Evolutionary conservation across 2,329 filamentous ascomycete species (phyloP), one percentile per base, ranked within the genome.

Genomic region (Fusarium subtropicale): DNA sequence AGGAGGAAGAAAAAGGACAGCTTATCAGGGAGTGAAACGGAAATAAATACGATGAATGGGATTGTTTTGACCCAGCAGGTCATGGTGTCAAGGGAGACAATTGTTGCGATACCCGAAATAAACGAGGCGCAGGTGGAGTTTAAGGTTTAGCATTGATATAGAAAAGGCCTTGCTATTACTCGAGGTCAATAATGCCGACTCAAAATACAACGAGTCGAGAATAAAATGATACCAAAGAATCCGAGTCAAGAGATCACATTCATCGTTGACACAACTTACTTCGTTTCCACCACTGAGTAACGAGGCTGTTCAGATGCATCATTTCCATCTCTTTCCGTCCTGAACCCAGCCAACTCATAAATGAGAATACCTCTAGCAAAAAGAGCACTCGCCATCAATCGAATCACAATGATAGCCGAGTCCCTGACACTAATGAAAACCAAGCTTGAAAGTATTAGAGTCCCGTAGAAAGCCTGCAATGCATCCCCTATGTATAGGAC

Each of bases 391-490:
- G 48, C 68, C 24, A 58, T 38, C 10, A 71, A 15, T 12, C 68
- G 38, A 8, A 68, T 34, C 7, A 71, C 56, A 2, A 71, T 52
- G 6, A 68, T 31, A 2, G 60, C 50, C 18, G 67, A 64, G 42
- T 71, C 67, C 2, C 64, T 55, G 0, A 65, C 68, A 10, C 68
- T 71, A 4, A 71, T 48, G 11, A 71, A 71, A 3, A 71, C 56
- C 33, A 71, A 44, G 15, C 67, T 71, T 2, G 67, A 71, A 3
- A 71, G 53, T 7, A 71, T 34, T 0, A 68, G 47, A 7, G 67
- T 71, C 3, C 64, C 64, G 2, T 46, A 68, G 7, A 71, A 50
- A 9, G 56, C 67, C 31, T 71, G 67, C 5, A 71, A 39, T 2
- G 59, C 64, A 16, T 57, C 54, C 0, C 68, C 67, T 1, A 68